Conservation (phyloP, 2,329 filamentous ascomycete genomes). For the Aulographum hederae region DNA sequence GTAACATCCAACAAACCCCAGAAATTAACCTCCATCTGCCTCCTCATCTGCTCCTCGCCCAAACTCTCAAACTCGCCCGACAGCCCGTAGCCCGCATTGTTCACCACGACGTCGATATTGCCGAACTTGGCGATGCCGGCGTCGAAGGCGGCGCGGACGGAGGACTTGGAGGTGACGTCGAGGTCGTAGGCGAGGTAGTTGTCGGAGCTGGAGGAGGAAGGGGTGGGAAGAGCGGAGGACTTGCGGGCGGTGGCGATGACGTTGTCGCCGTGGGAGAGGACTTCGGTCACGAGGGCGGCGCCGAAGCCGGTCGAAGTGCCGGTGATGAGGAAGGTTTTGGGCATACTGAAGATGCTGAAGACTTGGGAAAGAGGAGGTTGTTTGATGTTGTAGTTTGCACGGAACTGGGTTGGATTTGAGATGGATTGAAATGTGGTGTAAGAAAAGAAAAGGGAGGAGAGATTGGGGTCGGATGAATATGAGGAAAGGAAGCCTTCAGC, state of each 20-base stretch:
- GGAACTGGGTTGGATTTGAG: no score
- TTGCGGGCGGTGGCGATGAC: conserved; percentile 28
- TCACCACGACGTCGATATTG: conserved; percentile 39
- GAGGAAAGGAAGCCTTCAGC: no score
- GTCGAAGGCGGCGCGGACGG: conserved; percentile 28
- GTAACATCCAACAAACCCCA: conserved; percentile 39
- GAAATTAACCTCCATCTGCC: conserved; percentile 41
- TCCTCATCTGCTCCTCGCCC: conserved; percentile 27
- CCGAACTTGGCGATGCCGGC: conserved; percentile 29
- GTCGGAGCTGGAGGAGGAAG: conserved; percentile 19
- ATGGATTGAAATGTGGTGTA: no score
- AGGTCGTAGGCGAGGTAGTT: conserved; percentile 32
- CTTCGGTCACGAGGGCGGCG: conserved; percentile 22
- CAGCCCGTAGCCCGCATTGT: conserved; percentile 43
- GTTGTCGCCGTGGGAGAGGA: conserved; percentile 23
- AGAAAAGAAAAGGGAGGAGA: no score
- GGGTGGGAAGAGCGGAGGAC: conserved; percentile 21
- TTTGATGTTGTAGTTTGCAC: no score
- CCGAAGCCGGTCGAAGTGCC: conserved; percentile 29
- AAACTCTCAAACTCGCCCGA: conserved; percentile 34
- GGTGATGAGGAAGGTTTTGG: conserved; percentile 30
- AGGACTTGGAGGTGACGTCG: conserved; percentile 30
- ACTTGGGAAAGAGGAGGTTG: no score
- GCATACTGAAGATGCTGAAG: no score
- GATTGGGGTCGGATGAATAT: no score